Conservation (phyloP, 2,329 filamentous ascomycete genomes). For the Colletotrichum truncatum region DNA sequence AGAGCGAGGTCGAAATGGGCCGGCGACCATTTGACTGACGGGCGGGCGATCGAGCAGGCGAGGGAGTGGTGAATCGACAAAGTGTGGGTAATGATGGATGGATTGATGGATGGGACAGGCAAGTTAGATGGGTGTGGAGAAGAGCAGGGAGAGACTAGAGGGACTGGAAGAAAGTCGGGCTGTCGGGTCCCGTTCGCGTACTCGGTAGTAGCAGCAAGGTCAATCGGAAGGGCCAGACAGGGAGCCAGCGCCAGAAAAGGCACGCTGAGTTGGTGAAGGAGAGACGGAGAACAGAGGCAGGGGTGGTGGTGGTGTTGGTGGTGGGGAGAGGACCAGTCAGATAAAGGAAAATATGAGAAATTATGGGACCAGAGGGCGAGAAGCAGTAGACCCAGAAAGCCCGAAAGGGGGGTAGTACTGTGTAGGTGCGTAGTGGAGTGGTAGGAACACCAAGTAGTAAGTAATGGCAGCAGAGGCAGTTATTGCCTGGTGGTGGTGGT, state of each 20-base stretch:
- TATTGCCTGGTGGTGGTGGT: neutral
- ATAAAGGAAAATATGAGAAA: slow-evolving; percentile 23
- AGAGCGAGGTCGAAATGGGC: slow-evolving; percentile 28
- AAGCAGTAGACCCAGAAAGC: slow-evolving; percentile 26
- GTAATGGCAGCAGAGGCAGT: neutral
- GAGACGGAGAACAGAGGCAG: slow-evolving; percentile 31
- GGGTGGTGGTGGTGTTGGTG: neutral
- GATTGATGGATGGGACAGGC: slow-evolving; percentile 18
- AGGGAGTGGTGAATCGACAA: slow-evolving; percentile 28
- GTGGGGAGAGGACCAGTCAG: slow-evolving; percentile 32
- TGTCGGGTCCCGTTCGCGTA: slow-evolving; percentile 15
- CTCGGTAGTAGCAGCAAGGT: neutral
- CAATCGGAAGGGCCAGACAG: neutral
- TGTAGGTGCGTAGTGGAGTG: too few relatives aligned
- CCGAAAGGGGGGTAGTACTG: neutral
- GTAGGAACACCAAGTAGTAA: too few relatives aligned
- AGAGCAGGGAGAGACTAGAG: slow-evolving; percentile 27
- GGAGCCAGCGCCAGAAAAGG: neutral
- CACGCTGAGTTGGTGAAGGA: slow-evolving; percentile 28
- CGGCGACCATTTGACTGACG: slow-evolving; percentile 33
- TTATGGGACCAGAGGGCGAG: slow-evolving; percentile 39
- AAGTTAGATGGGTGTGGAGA: slow-evolving; percentile 28
- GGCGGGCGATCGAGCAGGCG: slow-evolving; percentile 14
- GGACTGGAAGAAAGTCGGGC: slow-evolving; percentile 16
- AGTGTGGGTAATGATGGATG: slow-evolving; percentile 33